Conservation (phyloP, 2,329 filamentous ascomycete genomes). For the Madurella fahalii region DNA sequence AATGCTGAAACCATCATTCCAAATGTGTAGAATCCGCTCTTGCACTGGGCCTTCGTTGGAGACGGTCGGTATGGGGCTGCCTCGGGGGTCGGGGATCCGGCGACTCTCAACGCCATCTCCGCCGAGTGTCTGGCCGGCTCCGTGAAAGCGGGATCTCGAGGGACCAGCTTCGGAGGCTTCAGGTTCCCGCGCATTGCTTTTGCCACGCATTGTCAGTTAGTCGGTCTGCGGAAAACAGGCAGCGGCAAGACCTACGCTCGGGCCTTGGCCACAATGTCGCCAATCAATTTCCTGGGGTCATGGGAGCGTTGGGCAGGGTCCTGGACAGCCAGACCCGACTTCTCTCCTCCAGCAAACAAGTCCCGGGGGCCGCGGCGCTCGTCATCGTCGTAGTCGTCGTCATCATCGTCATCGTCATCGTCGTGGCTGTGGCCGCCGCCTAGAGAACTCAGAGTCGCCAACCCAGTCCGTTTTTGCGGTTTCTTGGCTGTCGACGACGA, state of each 20-base stretch:
- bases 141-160: conserved; percentile 58
- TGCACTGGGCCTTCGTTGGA: conserved; percentile 47
- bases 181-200: conserved; percentile 58
- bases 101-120: conserved; percentile 71
- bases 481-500: conserved; percentile 38
- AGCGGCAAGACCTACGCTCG: conserved; percentile 45
- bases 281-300: conserved; percentile 54
- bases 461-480: conserved; percentile 53
- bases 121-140: conserved; percentile 70
- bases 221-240: not conserved
- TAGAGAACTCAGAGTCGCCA: conserved; percentile 57
- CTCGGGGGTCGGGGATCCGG: conserved; percentile 58
- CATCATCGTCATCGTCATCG: conserved; percentile 57
- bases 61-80: conserved; percentile 29
- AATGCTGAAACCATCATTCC: conserved; percentile 81
- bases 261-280: conserved; percentile 62
- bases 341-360: conserved; percentile 79
- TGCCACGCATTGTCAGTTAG: conserved; percentile 24
- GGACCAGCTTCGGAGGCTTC: conserved; percentile 47
- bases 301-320: conserved; percentile 50
- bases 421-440: conserved; percentile 49
- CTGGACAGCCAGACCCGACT: conserved; percentile 68
- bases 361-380: conserved; percentile 60
- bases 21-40: conserved; percentile 70
- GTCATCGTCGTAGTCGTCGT: conserved; percentile 53